Percentiles rank a stretch among this genome's conserved stretches.
Evolutionary conservation across 2,329 filamentous ascomycete genomes (phyloP).

Genomic region (Samsoniella hepiali): DNA sequence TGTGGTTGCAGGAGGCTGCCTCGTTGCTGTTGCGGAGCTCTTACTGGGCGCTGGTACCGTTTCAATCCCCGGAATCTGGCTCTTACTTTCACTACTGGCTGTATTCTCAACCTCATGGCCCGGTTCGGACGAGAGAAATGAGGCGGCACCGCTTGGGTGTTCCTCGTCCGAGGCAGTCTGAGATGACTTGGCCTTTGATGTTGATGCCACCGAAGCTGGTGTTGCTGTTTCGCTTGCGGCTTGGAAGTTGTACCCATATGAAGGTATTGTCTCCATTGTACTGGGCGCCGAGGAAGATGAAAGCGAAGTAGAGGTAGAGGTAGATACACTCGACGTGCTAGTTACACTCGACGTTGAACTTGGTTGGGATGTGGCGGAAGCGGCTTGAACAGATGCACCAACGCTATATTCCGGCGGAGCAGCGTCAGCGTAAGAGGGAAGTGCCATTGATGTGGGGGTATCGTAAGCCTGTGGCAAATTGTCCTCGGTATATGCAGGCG

Average conservation of each 20-base stretch:
- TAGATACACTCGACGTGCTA: background rate
- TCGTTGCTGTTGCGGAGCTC: background rate
- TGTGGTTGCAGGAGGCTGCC: conserved; percentile 1
- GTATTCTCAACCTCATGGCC: conserved; percentile 6
- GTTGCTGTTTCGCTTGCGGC: background rate
- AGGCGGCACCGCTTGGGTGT: background rate
- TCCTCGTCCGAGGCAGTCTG: background rate
- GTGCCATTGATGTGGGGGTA: conserved; percentile 1
- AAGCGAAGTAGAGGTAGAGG: background rate
- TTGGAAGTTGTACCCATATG: conserved; percentile 11
- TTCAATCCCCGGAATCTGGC: conserved; percentile 9
- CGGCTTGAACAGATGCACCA: background rate
- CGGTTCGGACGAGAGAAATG: conserved; percentile 6
- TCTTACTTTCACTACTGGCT: conserved; percentile 11
- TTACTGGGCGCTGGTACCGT: background rate
- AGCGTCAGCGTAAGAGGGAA: conserved; percentile 8
- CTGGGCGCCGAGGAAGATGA: background rate
- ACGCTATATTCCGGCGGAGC: background rate
- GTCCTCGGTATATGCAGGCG: conserved; percentile 3
- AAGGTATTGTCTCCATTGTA: background rate
- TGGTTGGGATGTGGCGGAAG: background rate
- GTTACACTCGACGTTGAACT: background rate
- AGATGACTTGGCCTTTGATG: background rate
- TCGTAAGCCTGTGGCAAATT: conserved; percentile 5
- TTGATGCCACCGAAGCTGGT: background rate